Evolutionary conservation across 352 stramenopile genomes (phyloP), one percentile per base, ranked within the genome.

Genomic region (Phytophthora sansomeana): DNA sequence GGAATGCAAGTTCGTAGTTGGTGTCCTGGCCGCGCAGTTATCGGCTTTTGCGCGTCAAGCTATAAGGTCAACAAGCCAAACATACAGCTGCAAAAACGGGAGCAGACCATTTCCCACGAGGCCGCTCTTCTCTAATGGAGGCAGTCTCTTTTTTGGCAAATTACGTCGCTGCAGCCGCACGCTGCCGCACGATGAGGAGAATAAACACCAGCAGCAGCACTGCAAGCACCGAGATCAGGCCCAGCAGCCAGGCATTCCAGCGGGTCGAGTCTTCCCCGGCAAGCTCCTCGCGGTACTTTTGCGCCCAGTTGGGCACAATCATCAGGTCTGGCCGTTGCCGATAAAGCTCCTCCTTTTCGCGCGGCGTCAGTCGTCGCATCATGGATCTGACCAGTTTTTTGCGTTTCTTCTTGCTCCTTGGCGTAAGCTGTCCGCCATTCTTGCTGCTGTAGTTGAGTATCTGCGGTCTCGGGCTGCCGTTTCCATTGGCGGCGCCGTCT

Each of bases 231-330:
- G 72, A 75, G 55, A 96, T 93, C 59, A 95, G 80, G 21, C 75
- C 77, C 35, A 94, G 70, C 56, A 96, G 67, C 86, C 88, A 94
- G 16, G 87, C 76, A 56, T 87, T 92, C 78, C 85, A 96, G 53
- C 76, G 80, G 48, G 78, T 75, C 33, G 83, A 81, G 38, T 92
- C 83, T 44, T 80, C 78, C 24, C 87, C 86, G 26, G 81, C 77
- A 47, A 96, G 78, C 56, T 93, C 88, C 67, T 96, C 85, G 30
- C 88, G 85, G 53, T 96, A 96, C 58, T 96, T 96, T 49, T 95
- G 86, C 6, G 88, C 88, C 88, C 88, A 96, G 52, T 96, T 96
- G 4, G 88, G 88, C 46, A 94, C 76, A 69, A 96, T 96, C 85
- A 92, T 92, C 53, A 96, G 57, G 38, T 96, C 88, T 19, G 88